These are phyloP conservation scores for Arthromyces matolae DNA, from an alignment of 768 basidiomycete species.

Conservation along the genomic window DNA sequence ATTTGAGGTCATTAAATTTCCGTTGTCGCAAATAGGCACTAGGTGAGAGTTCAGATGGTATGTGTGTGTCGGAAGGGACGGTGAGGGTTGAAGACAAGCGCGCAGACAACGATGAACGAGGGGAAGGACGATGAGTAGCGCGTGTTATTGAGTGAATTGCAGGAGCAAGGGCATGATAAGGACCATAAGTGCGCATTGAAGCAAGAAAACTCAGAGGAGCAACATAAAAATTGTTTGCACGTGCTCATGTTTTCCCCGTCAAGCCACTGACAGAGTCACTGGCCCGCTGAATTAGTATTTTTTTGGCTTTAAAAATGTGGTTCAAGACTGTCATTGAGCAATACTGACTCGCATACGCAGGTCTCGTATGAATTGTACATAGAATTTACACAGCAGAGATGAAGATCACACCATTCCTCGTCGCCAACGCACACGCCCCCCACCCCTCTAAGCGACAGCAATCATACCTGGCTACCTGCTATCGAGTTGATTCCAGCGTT, in stretches of 20 bases:
- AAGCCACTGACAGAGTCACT: no score
- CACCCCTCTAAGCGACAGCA: conserved; percentile 1
- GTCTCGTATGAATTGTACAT: no score
- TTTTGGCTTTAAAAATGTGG: no score
- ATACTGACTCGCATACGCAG: not conserved
- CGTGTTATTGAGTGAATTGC: conserved; percentile 18
- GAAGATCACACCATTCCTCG: no score
- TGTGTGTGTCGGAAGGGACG: conserved; percentile 5
- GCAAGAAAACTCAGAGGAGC: not conserved
- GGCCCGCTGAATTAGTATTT: no score
- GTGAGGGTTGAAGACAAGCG: conserved; percentile 12
- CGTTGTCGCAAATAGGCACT: conserved; percentile 11
- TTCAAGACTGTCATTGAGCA: not conserved
- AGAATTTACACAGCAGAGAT: no score
- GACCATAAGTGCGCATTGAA: conserved; percentile 24
- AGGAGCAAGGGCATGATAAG: conserved; percentile 16
- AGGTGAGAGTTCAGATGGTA: conserved; percentile 7
- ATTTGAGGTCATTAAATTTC: conserved; percentile 25
- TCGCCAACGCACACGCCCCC: conserved; percentile 13
- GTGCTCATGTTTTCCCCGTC: no score
- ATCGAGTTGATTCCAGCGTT: conserved; percentile 63
- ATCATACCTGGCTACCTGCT: no score
- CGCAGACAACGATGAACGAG: conserved; percentile 8
- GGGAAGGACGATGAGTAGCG: not conserved
- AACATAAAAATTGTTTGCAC: conserved; percentile 9